A percentile compares a stretch with the other conserved stretches of the same genome.
These are phyloP conservation scores for Penicillium italicum DNA, from an alignment of 2,329 filamentous ascomycete species.

Conservation along the genomic window DNA sequence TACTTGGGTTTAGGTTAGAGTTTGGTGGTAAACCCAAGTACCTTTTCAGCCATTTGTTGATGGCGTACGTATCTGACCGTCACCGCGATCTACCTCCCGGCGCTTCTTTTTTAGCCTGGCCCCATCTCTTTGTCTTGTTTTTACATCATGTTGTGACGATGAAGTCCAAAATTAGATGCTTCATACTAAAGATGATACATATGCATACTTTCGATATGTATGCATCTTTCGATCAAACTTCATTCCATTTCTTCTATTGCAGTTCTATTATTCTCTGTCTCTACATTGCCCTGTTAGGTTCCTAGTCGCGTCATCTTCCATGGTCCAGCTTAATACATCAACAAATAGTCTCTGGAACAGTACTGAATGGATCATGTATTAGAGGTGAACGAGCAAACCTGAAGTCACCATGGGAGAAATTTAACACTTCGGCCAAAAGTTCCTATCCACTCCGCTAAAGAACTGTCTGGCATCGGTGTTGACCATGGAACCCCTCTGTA, in stretches of 20 bases:
- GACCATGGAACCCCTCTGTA: conserved; percentile 11
- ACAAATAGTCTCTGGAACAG: neutral
- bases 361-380: neutral
- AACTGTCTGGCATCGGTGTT: conserved; percentile 1
- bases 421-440: conserved; percentile 17
- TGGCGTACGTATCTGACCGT: conserved; percentile 11
- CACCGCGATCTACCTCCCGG: conserved; percentile 20
- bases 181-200: no score
- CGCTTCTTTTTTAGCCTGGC: conserved; percentile 27
- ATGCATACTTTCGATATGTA: no score
- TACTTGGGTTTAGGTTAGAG: neutral
- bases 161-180: no score
- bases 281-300: neutral
- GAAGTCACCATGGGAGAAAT: conserved; percentile 14
- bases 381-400: conserved; percentile 13
- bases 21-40: conserved; percentile 1
- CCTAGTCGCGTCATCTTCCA: neutral
- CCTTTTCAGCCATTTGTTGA: conserved; percentile 4
- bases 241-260: neutral
- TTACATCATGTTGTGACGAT: neutral
- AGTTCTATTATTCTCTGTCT: neutral
- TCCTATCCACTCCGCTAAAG: conserved; percentile 16
- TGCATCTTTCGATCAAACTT: neutral
- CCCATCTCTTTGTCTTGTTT: conserved; percentile 11
- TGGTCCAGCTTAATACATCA: conserved; percentile 7